These are phyloP conservation scores for Kalaharituber pfeilii DNA, from an alignment of 2,329 filamentous ascomycete species.

Conservation along the genomic window DNA sequence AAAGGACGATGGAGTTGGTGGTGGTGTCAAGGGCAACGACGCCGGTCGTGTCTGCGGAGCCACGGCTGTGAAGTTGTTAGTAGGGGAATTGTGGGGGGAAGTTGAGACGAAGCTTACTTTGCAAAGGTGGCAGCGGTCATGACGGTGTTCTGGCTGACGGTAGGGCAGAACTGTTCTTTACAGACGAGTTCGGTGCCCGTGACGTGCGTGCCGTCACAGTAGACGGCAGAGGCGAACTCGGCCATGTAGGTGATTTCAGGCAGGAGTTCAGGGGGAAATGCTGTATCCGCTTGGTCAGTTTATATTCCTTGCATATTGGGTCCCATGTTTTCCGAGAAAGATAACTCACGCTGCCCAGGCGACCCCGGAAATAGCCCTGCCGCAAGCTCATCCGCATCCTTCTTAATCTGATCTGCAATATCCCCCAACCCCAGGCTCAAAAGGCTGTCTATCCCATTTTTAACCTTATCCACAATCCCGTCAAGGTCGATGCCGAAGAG, in stretches of 20 bases:
- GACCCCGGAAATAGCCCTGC: neutral
- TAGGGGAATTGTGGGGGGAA: neutral
- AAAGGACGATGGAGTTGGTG: slow-evolving; percentile 39
- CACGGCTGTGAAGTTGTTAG: no score
- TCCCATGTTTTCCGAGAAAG: neutral
- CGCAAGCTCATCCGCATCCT: neutral
- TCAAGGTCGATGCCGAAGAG: no score
- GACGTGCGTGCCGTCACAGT: slow-evolving; percentile 35
- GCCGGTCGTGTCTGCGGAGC: slow-evolving; percentile 32
- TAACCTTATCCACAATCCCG: no score
- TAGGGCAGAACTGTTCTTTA: slow-evolving; percentile 30
- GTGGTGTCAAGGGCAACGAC: slow-evolving; percentile 36
- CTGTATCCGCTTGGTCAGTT: neutral
- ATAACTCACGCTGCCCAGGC: neutral
- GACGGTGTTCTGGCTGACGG: slow-evolving; percentile 29
- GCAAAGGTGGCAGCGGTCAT: slow-evolving; percentile 28
- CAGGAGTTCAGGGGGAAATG: neutral
- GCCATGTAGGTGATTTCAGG: slow-evolving; percentile 32
- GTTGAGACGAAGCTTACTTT: slow-evolving; percentile 5
- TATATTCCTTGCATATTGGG: neutral
- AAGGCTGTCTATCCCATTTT: no score
- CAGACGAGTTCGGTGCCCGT: slow-evolving; percentile 29
- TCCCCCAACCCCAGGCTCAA: neutral
- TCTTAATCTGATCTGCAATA: neutral
- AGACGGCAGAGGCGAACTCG: slow-evolving; percentile 37